Evolutionary conservation across 164 flowering plant genomes (phyloP).

Genomic region (Kalanchoe fedtschenkoi): DNA sequence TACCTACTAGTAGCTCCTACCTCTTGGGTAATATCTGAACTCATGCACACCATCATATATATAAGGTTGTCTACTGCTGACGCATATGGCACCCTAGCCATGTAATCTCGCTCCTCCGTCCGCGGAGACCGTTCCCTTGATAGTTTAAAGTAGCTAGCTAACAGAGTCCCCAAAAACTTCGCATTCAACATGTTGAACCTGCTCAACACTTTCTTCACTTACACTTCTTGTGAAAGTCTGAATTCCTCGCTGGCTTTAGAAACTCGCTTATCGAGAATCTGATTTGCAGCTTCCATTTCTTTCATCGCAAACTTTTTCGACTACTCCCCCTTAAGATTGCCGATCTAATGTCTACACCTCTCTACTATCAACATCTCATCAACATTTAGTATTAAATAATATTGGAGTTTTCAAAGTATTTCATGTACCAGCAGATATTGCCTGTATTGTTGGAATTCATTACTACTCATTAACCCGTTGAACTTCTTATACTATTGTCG

Average conservation of each 20-base stretch:
- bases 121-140: not conserved
- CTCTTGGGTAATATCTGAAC: constrained; percentile 1
- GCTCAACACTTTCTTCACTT: not conserved
- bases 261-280: not conserved
- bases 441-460: not conserved
- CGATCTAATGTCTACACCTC: not conserved
- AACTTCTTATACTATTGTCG: not conserved
- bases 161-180: not conserved
- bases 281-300: not conserved
- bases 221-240: not conserved
- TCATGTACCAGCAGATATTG: constrained; percentile 3
- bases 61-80: not conserved
- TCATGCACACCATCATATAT: constrained; percentile 2
- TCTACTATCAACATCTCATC: not conserved
- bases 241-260: too few relatives aligned
- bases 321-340: not conserved
- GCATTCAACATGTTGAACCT: not conserved
- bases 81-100: not conserved
- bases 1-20: constrained; percentile 1
- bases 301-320: not conserved
- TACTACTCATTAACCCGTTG: not conserved
- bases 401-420: not conserved
- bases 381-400: not conserved
- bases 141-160: not conserved
- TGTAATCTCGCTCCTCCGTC: not conserved